phyloP scores from a whole-genome alignment of 2,329 filamentous ascomycete species.

The Phialemonium atrogriseum region DNA sequence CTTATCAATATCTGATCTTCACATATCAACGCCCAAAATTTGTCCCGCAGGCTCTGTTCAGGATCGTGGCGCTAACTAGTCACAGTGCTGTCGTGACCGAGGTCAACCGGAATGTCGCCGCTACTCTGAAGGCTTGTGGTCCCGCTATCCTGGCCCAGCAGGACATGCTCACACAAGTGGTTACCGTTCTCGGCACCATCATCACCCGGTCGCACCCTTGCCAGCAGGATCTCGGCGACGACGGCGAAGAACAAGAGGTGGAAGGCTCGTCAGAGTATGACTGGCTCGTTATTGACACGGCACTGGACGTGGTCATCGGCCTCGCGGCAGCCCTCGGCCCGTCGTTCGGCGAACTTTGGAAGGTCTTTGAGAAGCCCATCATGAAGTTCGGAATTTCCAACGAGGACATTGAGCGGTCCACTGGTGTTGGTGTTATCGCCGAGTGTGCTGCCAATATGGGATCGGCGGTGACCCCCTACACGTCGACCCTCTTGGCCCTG shows the following conservation, averaged over 20 bases:
- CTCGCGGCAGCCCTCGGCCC: conserved; percentile 74
- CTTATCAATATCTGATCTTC: conserved; percentile 40
- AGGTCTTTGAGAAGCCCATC: conserved; percentile 88
- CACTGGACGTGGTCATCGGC: conserved; percentile 81
- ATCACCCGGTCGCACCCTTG: conserved; percentile 87
- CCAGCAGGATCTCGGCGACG: conserved; percentile 80
- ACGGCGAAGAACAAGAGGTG: conserved; percentile 66
- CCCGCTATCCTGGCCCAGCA: conserved; percentile 73
- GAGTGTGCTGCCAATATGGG: conserved; percentile 86
- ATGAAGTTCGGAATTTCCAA: conserved; percentile 80
- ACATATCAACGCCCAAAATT: no score
- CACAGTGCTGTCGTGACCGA: conserved; percentile 79
- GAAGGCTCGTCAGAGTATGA: conserved; percentile 91
- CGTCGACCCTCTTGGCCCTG: conserved; percentile 65
- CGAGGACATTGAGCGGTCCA: conserved; percentile 80
- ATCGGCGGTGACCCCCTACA: conserved; percentile 72
- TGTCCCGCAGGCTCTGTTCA: no score
- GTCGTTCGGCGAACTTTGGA: conserved; percentile 83
- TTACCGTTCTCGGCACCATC: conserved; percentile 67
- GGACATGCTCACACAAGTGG: conserved; percentile 65
- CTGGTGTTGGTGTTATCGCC: conserved; percentile 84
- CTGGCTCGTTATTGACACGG: conserved; percentile 93
- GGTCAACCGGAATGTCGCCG: conserved; percentile 87
- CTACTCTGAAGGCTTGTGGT: conserved; percentile 83
- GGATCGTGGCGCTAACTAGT: conserved; percentile 35